Conservation (phyloP, 495 filamentous ascomycete genomes). For the Aspergillus egyptiacus region DNA sequence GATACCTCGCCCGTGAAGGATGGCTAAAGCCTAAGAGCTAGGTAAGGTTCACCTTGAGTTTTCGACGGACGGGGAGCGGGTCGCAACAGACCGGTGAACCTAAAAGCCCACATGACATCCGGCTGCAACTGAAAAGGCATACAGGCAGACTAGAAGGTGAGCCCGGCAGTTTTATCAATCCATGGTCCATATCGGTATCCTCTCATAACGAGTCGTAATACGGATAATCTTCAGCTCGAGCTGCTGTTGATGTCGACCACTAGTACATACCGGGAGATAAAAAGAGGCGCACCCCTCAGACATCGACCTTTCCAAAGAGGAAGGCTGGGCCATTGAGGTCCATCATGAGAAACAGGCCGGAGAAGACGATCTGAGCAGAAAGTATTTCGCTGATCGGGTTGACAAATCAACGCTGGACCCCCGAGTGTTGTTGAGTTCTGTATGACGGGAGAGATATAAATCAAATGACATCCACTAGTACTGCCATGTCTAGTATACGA, state of each 20-base stretch:
- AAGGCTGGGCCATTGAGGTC: not conserved
- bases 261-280: too few species aligned
- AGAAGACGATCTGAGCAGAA: not conserved
- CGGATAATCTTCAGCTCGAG: too few species aligned
- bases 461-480: not conserved
- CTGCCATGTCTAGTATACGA: too few species aligned
- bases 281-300: constrained; percentile 1
- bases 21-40: not conserved
- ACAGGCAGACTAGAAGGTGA: constrained; percentile 8
- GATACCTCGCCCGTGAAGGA: constrained; percentile 6
- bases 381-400: constrained; percentile 13
- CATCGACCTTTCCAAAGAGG: not conserved
- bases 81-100: constrained; percentile 38
- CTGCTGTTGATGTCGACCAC: too few species aligned
- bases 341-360: constrained; percentile 5
- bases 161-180: too few species aligned
- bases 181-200: too few species aligned
- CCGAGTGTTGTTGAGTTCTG: constrained; percentile 10
- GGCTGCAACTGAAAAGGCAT: too few species aligned
- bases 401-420: constrained; percentile 10
- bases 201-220: not conserved
- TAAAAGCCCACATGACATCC: constrained; percentile 38
- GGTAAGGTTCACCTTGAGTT: constrained; percentile 16
- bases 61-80: constrained; percentile 28
- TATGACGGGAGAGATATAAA: not conserved